Conservation (phyloP, 1,139 yeast genomes). For the Geotrichum citri-aurantii region DNA sequence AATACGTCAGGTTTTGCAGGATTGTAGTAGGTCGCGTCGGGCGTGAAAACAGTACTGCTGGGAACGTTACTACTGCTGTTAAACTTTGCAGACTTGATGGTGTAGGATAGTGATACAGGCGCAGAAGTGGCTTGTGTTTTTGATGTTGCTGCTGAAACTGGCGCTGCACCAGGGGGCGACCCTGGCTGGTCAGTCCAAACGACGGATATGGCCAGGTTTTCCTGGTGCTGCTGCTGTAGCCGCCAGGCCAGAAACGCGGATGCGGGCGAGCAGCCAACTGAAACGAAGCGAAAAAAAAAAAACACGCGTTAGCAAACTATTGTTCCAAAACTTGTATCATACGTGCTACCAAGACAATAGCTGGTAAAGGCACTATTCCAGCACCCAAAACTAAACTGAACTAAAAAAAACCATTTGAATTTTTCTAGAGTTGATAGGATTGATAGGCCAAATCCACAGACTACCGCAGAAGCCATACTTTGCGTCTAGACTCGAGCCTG, state of each 20-base stretch:
- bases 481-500: too few species aligned
- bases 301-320: not conserved
- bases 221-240: slow-evolving; percentile 20
- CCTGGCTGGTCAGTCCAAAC: slow-evolving; percentile 26
- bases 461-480: too few species aligned
- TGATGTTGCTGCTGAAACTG: slow-evolving; percentile 14
- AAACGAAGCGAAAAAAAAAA: not conserved
- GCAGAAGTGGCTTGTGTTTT: not conserved
- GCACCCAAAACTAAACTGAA: too few species aligned
- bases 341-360: not conserved
- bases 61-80: slow-evolving; percentile 22
- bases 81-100: slow-evolving; percentile 27
- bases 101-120: slow-evolving; percentile 12
- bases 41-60: slow-evolving; percentile 14
- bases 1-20: slow-evolving; percentile 12
- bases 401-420: too few species aligned
- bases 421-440: too few species aligned
- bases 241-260: slow-evolving; percentile 28
- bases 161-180: not conserved
- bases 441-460: too few species aligned
- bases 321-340: not conserved
- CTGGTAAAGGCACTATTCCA: too few species aligned
- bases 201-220: slow-evolving; percentile 11
- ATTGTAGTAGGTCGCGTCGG: slow-evolving; percentile 15
- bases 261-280: slow-evolving; percentile 28